Base-by-base conservation (phyloP, 2,329 filamentous ascomycete genomes). In the Phaeosphaeria sp. region DNA sequence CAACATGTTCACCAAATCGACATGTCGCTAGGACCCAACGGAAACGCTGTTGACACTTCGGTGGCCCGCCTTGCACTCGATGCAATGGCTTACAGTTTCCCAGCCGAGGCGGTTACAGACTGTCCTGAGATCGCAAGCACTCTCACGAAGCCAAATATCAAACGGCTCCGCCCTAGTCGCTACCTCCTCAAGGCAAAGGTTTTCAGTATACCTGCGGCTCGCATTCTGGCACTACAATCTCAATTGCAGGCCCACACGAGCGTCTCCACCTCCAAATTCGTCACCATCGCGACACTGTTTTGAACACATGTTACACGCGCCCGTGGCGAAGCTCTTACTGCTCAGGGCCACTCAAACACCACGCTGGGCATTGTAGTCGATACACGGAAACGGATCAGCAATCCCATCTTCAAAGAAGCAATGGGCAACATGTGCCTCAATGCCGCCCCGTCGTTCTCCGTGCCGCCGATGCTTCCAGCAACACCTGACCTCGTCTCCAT, bases 251-350 rank as follows among this genome's bases (percentile, higher is more conserved):
- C 42, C 2, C 6, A 36, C 3, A 64, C 60, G 0, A 36, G 18
- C 0, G 39, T 25, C 4, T 50, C 36, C 1, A 57, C 62, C 8
- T 63, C 58, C 11, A 54, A 42, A n/a, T 72, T 63, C 53, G 63
- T 56, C 6, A 57, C 65, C 4, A 54, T 72, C 1, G 49, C 62
- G 1, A 47, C 67, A 1, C 50, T 70, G 9, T 20, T 72, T 1
- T 70, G 64, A 62, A 59, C 56, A 11, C 62, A 69, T n/a, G 52
- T 67, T 20, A 67, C 59, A 2, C 51, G 62, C 1, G 63, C 67
- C 7, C 56, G 67, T n/a, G 46, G 55, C 9, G 8, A 49, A 17
- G 40, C 49, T 0, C 50, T 63, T 3, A 7, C 22, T 4, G 21
- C 27, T 1, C 51, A 51, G 5, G 55, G 55, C 6, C 42, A 56